phyloP scores from a whole-genome alignment of 345 rosid genomes.

The Salix suchowensis region DNA sequence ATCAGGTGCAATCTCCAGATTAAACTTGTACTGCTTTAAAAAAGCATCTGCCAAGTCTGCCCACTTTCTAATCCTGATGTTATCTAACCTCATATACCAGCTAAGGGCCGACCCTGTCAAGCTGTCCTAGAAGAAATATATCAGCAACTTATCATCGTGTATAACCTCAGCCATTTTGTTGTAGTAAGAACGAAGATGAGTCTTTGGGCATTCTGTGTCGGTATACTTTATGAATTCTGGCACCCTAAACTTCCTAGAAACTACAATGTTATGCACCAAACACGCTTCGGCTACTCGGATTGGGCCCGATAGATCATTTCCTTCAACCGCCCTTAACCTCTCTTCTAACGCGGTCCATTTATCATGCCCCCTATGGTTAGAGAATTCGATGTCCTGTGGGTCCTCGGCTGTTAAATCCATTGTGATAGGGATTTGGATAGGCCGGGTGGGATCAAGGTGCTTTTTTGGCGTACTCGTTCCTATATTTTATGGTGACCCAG shows the following conservation, averaged over 20 bases:
- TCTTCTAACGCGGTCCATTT: background rate
- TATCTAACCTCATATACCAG: no score
- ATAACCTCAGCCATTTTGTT: no score
- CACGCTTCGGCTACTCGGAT: background rate
- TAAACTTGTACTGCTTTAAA: no score
- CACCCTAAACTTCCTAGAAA: background rate
- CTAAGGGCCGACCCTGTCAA: no score
- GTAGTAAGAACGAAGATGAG: background rate
- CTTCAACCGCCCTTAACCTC: background rate
- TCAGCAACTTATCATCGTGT: no score
- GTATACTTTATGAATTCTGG: background rate
- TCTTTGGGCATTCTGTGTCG: background rate
- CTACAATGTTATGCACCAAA: background rate
- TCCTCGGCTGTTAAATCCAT: background rate
- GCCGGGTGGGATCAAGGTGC: background rate
- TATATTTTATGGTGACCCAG: accelerated
- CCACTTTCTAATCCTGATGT: no score
- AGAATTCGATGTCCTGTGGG: background rate
- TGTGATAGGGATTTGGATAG: background rate
- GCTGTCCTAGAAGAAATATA: no score
- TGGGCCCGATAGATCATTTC: background rate
- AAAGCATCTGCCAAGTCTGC: no score
- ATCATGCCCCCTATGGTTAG: accelerated
- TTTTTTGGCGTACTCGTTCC: accelerated
- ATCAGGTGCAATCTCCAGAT: no score